Conservation (phyloP, 805 yeast species). For the Metschnikowia lachancei region DNA sequence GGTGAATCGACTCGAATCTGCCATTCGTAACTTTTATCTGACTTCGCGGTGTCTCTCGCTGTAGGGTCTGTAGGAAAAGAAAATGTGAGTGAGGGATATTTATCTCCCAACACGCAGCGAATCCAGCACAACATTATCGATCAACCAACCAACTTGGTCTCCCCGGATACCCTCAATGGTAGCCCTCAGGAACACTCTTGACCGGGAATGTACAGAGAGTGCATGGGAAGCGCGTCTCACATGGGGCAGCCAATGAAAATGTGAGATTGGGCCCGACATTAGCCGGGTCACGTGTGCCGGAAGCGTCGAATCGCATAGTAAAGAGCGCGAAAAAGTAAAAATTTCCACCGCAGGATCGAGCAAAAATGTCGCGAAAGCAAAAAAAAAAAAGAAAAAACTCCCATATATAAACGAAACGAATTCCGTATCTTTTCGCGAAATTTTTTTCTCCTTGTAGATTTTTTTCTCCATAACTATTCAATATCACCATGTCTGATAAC, state of each 20-base stretch:
- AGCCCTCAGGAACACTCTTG: constrained; percentile 1
- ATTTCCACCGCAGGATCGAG: constrained; percentile 13
- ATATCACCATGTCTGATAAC: constrained; percentile 24
- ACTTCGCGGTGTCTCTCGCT: too few species aligned
- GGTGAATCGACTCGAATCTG: too few species aligned
- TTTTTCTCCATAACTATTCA: constrained; percentile 15
- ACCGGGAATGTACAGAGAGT: constrained; percentile 3
- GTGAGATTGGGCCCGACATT: constrained; percentile 17
- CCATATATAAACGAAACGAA: constrained; percentile 20
- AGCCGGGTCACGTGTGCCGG: constrained; percentile 22
- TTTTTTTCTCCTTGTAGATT: constrained; percentile 17
- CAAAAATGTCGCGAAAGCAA: constrained; percentile 13
- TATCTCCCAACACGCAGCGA: too few species aligned
- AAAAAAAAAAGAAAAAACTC: constrained; percentile 8
- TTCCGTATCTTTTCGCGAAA: constrained; percentile 10
- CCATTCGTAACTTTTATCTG: too few species aligned
- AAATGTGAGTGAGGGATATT: too few species aligned
- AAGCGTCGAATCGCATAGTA: constrained; percentile 15
- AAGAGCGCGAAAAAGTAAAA: constrained; percentile 13
- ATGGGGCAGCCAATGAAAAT: constrained; percentile 9
- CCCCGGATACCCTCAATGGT: neutral
- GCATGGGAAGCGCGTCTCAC: constrained; percentile 5
- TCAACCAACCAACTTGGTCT: too few species aligned
- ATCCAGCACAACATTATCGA: too few species aligned
- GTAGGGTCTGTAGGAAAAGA: too few species aligned